phyloP scores from a whole-genome alignment of 129 eudicot species.

The Ambrosia artemisiifolia region DNA sequence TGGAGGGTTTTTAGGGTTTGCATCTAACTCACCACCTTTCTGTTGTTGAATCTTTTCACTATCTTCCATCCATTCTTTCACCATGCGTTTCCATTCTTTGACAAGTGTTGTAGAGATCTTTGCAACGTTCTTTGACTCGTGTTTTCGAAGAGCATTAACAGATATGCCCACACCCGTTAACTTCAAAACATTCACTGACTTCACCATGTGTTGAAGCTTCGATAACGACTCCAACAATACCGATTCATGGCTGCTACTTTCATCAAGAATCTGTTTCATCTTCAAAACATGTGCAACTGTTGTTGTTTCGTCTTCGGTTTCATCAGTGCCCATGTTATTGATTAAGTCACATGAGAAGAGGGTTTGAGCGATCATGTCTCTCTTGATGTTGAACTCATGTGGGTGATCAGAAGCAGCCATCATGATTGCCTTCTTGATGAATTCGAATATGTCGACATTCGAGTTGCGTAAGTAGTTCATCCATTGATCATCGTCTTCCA shows the following conservation, averaged over 20 bases:
- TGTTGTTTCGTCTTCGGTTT: neutral
- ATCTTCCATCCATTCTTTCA: neutral
- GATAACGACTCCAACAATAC: neutral
- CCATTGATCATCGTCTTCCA: neutral
- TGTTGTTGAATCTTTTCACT: no score
- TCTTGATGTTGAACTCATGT: neutral
- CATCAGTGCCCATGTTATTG: neutral
- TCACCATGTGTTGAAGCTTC: neutral
- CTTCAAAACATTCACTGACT: neutral
- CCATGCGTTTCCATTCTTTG: no score
- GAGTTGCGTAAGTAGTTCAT: neutral
- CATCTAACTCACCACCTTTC: no score
- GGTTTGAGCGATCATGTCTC: neutral
- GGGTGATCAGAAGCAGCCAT: slow-evolving; percentile 13
- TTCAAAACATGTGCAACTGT: neutral
- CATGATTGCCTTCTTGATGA: slow-evolving; percentile 1
- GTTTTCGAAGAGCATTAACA: neutral
- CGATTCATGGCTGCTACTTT: neutral
- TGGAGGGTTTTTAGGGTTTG: no score
- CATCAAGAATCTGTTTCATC: slow-evolving; percentile 8
- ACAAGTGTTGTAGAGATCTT: neutral
- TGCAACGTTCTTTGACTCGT: neutral
- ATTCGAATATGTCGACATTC: neutral
- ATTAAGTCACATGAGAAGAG: neutral
- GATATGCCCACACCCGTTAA: neutral